Conservation (phyloP, 352 stramenopile genomes). For the Lagenidium giganteum region DNA sequence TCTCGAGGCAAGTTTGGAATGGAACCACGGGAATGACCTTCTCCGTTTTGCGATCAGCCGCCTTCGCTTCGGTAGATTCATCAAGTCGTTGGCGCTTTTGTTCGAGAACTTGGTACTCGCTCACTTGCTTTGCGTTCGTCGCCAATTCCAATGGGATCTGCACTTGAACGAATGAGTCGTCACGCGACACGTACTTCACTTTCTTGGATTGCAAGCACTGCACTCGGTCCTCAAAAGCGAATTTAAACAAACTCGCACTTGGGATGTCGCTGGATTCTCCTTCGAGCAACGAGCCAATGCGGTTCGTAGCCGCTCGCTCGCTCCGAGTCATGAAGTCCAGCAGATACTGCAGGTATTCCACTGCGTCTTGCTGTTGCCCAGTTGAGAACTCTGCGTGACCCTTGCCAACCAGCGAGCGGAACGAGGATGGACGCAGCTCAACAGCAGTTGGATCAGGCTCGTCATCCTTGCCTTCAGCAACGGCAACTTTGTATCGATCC, state of each 20-base stretch:
- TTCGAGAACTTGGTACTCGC: constrained; percentile 75
- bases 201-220: constrained; percentile 56
- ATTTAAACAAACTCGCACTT: constrained; percentile 89
- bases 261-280: constrained; percentile 26
- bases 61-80: constrained; percentile 23
- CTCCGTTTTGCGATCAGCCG: constrained; percentile 57
- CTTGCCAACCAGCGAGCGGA: constrained; percentile 90
- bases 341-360: constrained; percentile 95
- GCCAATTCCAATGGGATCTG: constrained; percentile 82
- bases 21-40: constrained; percentile 87
- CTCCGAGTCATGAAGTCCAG: constrained; percentile 87
- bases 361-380: constrained; percentile 95
- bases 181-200: constrained; percentile 77
- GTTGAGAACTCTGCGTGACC: constrained; percentile 94
- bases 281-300: constrained; percentile 34
- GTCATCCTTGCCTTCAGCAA: constrained; percentile 22
- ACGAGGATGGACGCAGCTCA: constrained; percentile 71
- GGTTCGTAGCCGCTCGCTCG: constrained; percentile 52
- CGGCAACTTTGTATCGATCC: constrained; percentile 68
- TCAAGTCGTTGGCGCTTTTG: constrained; percentile 81
- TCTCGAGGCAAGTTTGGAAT: constrained; percentile 91
- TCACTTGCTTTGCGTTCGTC: constrained; percentile 72
- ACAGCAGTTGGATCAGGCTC: constrained; percentile 27
- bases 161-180: constrained; percentile 69
- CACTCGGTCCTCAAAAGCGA: constrained; percentile 72